Percentiles rank a stretch among this genome's conserved stretches.
Conservation (phyloP, 1,284 basidiomycete species). For the Microbotryum lychnidis-dioicae region DNA sequence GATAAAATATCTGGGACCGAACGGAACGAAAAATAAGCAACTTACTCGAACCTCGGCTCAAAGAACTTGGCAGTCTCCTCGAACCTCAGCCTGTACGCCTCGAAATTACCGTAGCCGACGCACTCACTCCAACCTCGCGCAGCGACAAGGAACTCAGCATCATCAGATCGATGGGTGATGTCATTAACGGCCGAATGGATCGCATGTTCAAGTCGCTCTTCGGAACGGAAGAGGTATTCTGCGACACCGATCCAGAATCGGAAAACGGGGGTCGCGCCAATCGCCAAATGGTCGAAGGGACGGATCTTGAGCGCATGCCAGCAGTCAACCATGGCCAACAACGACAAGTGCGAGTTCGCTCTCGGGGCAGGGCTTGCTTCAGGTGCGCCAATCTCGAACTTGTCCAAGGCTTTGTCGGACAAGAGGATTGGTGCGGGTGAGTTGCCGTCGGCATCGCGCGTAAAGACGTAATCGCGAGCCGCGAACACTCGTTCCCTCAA, state of each 20-base stretch:
- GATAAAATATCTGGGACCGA: neutral
- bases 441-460: conserved; percentile 10
- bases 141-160: conserved; percentile 88
- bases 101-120: conserved; percentile 85
- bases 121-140: conserved; percentile 96
- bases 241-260: conserved; percentile 95
- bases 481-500: conserved; percentile 66
- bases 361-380: conserved; percentile 28
- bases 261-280: conserved; percentile 94
- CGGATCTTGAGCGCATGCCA: conserved; percentile 83
- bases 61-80: conserved; percentile 76
- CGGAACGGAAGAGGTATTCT: conserved; percentile 80
- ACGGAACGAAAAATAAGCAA: conserved; percentile 43
- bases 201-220: conserved; percentile 56
- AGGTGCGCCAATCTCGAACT: conserved; percentile 67
- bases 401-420: conserved; percentile 76
- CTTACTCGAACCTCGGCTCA: conserved; percentile 63
- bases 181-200: conserved; percentile 70
- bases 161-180: conserved; percentile 74
- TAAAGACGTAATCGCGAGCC: conserved; percentile 70
- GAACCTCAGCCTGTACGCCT: conserved; percentile 76
- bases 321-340: conserved; percentile 98
- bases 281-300: conserved; percentile 82
- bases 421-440: conserved; percentile 65
- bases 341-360: conserved; percentile 83